A percentile compares a stretch with the other conserved stretches of the same genome.
Conservation (phyloP, 495 filamentous ascomycete genomes). For the Pyronema omphalodes region DNA sequence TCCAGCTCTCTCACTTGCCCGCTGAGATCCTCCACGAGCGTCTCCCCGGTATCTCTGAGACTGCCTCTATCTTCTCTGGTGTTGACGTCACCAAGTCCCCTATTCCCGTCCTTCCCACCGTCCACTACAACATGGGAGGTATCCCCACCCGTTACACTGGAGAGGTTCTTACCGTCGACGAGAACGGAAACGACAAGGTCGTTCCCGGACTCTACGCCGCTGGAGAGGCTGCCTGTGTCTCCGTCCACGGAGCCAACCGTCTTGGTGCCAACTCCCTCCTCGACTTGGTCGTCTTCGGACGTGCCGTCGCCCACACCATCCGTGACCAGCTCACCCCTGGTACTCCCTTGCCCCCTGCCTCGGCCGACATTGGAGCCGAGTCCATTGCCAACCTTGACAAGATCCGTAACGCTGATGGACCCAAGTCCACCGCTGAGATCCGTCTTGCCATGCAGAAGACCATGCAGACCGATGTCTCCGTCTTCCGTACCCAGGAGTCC, state of each 20-base stretch:
- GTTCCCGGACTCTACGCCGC: conserved; percentile 91
- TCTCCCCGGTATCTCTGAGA: conserved; percentile 96
- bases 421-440: conserved; percentile 72
- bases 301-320: conserved; percentile 89
- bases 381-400: conserved; percentile 74
- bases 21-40: conserved; percentile 82
- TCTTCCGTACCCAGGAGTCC: conserved; percentile 88
- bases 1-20: conserved; percentile 87
- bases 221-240: conserved; percentile 92
- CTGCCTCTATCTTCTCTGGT: conserved; percentile 86
- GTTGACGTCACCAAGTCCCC: conserved; percentile 93
- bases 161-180: conserved; percentile 76
- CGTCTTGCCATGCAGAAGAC: conserved; percentile 88
- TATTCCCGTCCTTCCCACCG: conserved; percentile 89
- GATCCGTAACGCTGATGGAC: conserved; percentile 62
- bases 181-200: conserved; percentile 69
- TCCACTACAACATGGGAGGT: conserved; percentile 99
- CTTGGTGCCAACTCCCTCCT: conserved; percentile 95
- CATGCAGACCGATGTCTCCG: conserved; percentile 92
- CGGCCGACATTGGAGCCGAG: conserved; percentile 67
- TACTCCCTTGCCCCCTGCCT: conserved; percentile 50
- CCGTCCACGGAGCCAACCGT: conserved; percentile 93
- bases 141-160: conserved; percentile 94
- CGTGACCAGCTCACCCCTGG: conserved; percentile 75
- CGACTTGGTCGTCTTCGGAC: conserved; percentile 90